phyloP scores from a whole-genome alignment of 2,329 filamentous ascomycete genomes.

The Calonectria naviculata region DNA sequence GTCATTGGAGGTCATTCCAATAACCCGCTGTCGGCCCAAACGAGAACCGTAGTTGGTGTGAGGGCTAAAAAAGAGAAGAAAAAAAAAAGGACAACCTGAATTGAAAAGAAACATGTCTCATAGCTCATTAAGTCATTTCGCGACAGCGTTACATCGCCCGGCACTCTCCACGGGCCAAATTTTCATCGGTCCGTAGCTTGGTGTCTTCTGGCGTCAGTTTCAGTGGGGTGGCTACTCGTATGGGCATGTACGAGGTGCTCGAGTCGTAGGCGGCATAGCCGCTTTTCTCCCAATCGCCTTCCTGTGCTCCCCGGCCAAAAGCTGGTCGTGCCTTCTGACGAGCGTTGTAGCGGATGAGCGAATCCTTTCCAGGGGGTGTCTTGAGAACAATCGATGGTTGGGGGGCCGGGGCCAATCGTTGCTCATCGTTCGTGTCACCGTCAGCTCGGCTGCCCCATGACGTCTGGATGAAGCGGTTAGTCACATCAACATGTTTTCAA shows the following conservation, averaged over 20 bases:
- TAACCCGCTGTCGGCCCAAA: not conserved
- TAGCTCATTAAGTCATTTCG: constrained; percentile 43
- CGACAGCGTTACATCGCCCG: constrained; percentile 35
- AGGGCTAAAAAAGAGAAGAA: not conserved
- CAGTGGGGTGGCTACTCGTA: constrained; percentile 41
- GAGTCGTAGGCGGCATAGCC: constrained; percentile 49
- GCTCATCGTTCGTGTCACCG: constrained; percentile 84
- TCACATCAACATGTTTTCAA: not conserved
- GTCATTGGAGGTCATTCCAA: not conserved
- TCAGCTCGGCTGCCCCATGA: constrained; percentile 96
- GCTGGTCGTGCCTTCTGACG: constrained; percentile 52
- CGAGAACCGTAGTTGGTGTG: not conserved
- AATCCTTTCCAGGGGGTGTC: constrained; percentile 55
- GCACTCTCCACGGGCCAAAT: constrained; percentile 33
- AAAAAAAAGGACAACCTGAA: constrained; percentile 26
- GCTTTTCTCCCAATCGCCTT: constrained; percentile 45
- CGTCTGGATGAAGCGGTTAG: constrained; percentile 67
- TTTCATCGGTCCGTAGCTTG: constrained; percentile 37
- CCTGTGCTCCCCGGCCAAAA: constrained; percentile 33
- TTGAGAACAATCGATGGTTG: constrained; percentile 54
- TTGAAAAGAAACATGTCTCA: constrained; percentile 38
- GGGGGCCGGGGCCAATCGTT: constrained; percentile 69
- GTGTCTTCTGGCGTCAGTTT: constrained; percentile 32
- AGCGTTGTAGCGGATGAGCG: constrained; percentile 59
- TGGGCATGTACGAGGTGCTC: constrained; percentile 48